phyloP scores from a whole-genome alignment of 495 filamentous ascomycete genomes.

The Pseudotulostoma volvatum region DNA sequence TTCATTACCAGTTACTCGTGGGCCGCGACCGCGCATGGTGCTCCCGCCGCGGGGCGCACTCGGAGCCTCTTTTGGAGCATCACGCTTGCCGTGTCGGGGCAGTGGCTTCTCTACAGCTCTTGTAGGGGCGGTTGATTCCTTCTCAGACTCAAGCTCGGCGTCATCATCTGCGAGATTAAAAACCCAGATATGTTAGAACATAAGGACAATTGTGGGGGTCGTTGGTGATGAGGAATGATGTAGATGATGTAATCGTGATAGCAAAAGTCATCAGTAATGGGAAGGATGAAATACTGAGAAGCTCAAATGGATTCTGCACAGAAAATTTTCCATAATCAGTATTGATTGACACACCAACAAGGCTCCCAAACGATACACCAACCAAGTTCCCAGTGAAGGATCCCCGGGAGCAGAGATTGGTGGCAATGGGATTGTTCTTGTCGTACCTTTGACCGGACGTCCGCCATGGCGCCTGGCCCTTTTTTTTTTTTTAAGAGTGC shows the following conservation, averaged over 20 bases:
- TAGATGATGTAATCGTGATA: slow-evolving; percentile 10
- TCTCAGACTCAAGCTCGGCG: slow-evolving; percentile 69
- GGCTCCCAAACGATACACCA: too few relatives aligned
- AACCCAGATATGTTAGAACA: slow-evolving; percentile 4
- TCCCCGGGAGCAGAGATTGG: too few relatives aligned
- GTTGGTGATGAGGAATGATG: too few relatives aligned
- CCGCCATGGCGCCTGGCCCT: slow-evolving; percentile 33
- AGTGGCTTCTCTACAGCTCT: slow-evolving; percentile 75
- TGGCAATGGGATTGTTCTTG: too few relatives aligned
- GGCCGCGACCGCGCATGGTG: slow-evolving; percentile 37
- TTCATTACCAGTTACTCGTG: slow-evolving; percentile 58
- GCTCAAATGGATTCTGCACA: slow-evolving; percentile 64
- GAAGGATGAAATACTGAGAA: slow-evolving; percentile 53
- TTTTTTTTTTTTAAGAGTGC: slow-evolving; percentile 22
- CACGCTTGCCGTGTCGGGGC: slow-evolving; percentile 72
- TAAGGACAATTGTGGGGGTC: too few relatives aligned
- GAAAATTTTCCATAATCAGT: not conserved
- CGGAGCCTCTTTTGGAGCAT: slow-evolving; percentile 50
- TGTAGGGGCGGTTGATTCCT: slow-evolving; percentile 57
- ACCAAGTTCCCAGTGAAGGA: too few relatives aligned
- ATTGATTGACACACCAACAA: not conserved
- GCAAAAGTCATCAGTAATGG: slow-evolving; percentile 5
- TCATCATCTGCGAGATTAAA: slow-evolving; percentile 52
- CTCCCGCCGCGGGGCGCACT: slow-evolving; percentile 20
- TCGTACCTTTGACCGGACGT: slow-evolving; percentile 37